Conservation (phyloP, 179 eudicot genomes). For the Amaranthus tricolor region DNA sequence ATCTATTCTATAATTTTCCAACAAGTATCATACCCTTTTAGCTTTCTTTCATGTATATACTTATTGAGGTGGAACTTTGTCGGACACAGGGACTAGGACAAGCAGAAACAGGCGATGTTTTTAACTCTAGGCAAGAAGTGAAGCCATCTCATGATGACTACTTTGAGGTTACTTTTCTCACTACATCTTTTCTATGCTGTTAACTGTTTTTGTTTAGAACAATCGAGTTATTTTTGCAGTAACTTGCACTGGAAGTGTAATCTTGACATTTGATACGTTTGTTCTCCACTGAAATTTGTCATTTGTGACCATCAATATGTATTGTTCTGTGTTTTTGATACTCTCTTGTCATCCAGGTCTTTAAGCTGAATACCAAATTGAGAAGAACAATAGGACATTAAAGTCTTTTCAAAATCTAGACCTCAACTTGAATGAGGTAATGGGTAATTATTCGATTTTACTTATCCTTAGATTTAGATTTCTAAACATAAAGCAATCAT, state of each 20-base stretch:
- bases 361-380: constrained; percentile 62
- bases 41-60: no score
- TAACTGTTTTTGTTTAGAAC: neutral
- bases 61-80: neutral
- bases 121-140: constrained; percentile 22
- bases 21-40: neutral
- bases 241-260: neutral
- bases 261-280: neutral
- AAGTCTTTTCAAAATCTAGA: constrained; percentile 75
- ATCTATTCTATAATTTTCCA: no score
- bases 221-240: neutral
- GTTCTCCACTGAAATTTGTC: neutral
- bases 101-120: constrained; percentile 28
- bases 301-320: neutral
- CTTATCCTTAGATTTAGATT: constrained; percentile 3
- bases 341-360: constrained; percentile 37
- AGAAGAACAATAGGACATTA: constrained; percentile 48
- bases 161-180: constrained; percentile 29
- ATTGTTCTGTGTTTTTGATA: constrained; percentile 7
- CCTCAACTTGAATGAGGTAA: constrained; percentile 54
- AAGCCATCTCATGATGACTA: constrained; percentile 22
- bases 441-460: neutral
- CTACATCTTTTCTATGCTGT: constrained; percentile 1
- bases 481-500: constrained; percentile 1
- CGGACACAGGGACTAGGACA: constrained; percentile 42